Percentiles rank a stretch among this genome's conserved stretches.
Evolutionary conservation across 805 yeast genomes (phyloP).

Genomic region (Candida berthetii): DNA sequence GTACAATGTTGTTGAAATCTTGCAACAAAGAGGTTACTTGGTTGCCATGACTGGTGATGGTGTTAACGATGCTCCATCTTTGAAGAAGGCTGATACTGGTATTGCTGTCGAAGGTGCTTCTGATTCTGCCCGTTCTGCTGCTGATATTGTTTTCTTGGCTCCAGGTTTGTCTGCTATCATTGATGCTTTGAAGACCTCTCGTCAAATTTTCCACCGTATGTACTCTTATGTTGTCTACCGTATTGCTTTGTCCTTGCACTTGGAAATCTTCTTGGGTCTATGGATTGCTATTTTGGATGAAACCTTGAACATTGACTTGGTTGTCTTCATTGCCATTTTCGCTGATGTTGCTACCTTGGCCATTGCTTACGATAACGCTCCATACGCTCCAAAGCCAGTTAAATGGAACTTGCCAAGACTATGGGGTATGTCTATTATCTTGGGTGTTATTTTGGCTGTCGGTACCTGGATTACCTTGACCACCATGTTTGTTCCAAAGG

Average conservation of each 20-base stretch:
- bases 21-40: constrained; percentile 93
- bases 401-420: constrained; percentile 96
- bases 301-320: constrained; percentile 81
- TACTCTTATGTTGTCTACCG: constrained; percentile 97
- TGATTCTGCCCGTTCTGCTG: constrained; percentile 96
- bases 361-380: constrained; percentile 97
- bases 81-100: constrained; percentile 95
- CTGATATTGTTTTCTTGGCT: constrained; percentile 92
- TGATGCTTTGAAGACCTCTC: constrained; percentile 90
- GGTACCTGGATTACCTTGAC: constrained; percentile 96
- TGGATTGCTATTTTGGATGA: constrained; percentile 93
- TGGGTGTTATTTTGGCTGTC: constrained; percentile 81
- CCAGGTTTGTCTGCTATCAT: constrained; percentile 94
- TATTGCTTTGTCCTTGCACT: constrained; percentile 91
- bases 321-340: constrained; percentile 94
- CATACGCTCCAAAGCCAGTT: constrained; percentile 87
- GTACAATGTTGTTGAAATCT: constrained; percentile 91
- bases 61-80: constrained; percentile 97
- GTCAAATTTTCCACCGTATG: constrained; percentile 99
- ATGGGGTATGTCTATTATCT: constrained; percentile 92
- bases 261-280: constrained; percentile 90
- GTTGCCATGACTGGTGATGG: constrained; percentile 99
- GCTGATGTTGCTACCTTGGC: constrained; percentile 97
- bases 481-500: constrained; percentile 84
- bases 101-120: constrained; percentile 98